Base-by-base conservation (phyloP, 345 rosid genomes). In the Eucalyptus cloeziana region DNA sequence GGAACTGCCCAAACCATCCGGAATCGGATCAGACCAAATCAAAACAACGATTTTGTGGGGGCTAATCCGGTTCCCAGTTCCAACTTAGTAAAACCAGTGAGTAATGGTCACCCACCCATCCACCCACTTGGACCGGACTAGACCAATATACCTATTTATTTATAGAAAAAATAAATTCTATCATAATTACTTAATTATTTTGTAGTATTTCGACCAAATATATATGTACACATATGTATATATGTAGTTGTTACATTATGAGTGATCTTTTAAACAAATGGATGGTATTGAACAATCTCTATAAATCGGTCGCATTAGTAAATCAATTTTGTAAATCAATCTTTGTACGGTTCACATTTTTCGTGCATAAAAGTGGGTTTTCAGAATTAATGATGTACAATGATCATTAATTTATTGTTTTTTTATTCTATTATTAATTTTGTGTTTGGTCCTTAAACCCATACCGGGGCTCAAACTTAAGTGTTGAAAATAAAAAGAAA, bases 31-130 rank as follows among this genome's bases (percentile, higher is more conserved):
- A 19, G 25, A 52, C 1, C 4, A 52, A 0, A 52, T 52, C 2
- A 1, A 2, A 52, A 52, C 10, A 19, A 4, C 10, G 1, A 19
- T 52, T 7, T 5, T 52, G 21, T 8, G 4, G 58, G 2, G 2
- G 24, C 0, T 52, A 10, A 2, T 52, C 10, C 0, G 0, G 2
- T 52, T 52, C 25, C 4, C 2, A 19, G 2, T 52, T 52, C 58
- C 25, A 52, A 52, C 58, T 52, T 52, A 52, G 58, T 52, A 52
- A 52, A 52, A 21, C 2, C 5, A 0, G 10, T 52, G 25, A 52
- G 25, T 52, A 21, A 3, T 7, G 51, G 51, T 49, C 52, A 16
- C 2, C 22, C 56, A 52, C 58, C 58, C 56, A 52, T 24, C 58
- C 58, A 52, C 10, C 24, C 58, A 52, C 58, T 19, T 17, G 24